Conservation (phyloP, 345 rosid species). For the Eucalyptus cladocalyx region DNA sequence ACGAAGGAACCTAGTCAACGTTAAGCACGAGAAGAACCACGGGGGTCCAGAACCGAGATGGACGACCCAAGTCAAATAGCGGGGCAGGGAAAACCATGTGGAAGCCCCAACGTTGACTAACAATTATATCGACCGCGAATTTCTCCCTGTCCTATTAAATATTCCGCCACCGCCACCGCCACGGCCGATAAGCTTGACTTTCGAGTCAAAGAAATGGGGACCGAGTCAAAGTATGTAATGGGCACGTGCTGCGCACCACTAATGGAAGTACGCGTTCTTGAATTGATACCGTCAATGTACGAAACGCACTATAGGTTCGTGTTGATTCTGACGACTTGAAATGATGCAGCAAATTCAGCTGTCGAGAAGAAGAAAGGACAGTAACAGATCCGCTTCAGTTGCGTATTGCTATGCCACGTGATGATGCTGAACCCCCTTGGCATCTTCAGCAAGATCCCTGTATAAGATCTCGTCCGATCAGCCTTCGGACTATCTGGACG, state of each 20-base stretch:
- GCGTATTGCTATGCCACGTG: not conserved
- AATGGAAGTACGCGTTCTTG: not conserved
- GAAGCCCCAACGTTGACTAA: not conserved
- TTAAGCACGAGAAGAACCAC: not conserved
- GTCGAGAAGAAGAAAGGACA: not conserved
- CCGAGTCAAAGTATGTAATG: not conserved
- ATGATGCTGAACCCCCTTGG: not conserved
- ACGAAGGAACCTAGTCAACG: not conserved
- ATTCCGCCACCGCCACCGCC: too few species aligned
- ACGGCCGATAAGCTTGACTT: not conserved
- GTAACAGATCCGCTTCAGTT: not conserved
- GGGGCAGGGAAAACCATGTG: not conserved
- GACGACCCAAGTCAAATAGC: not conserved
- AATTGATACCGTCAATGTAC: not conserved
- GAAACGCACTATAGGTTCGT: not conserved
- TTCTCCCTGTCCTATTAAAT: not conserved
- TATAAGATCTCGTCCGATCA: not conserved
- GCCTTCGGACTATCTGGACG: not conserved
- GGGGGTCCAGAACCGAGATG: not conserved
- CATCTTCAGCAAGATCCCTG: not conserved
- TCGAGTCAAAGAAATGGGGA: not conserved
- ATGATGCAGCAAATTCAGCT: not conserved
- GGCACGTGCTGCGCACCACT: not conserved
- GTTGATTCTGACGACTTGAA: not conserved
- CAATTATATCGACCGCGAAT: not conserved